Conservation (phyloP, 306 rosid species). For the Trifolium pratense region DNA sequence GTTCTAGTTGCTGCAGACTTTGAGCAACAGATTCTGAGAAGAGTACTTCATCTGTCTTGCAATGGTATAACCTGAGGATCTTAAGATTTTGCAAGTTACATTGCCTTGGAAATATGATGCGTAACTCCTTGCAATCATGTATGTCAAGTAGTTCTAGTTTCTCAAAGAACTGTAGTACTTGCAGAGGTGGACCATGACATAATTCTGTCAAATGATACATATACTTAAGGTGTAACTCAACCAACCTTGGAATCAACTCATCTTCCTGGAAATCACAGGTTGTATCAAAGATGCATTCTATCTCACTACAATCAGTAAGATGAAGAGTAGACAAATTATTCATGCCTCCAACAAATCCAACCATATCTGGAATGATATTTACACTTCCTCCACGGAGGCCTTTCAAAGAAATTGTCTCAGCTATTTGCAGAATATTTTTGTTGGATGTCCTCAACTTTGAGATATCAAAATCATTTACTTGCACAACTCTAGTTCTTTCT, state of each 20-base stretch:
- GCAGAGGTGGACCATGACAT: neutral
- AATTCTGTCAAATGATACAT: neutral
- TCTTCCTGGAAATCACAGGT: neutral
- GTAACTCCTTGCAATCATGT: rapidly evolving
- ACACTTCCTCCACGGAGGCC: neutral
- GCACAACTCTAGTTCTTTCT: neutral
- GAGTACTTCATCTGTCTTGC: neutral
- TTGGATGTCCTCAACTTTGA: neutral
- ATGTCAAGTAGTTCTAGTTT: neutral
- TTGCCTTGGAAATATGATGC: neutral
- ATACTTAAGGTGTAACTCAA: neutral
- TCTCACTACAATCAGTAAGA: neutral
- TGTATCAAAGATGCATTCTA: neutral
- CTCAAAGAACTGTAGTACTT: neutral
- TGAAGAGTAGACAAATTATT: neutral
- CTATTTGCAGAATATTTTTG: neutral
- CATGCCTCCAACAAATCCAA: neutral
- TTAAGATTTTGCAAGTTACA: conserved; percentile 28
- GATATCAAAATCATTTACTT: neutral
- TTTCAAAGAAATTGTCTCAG: neutral
- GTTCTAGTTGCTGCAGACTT: neutral
- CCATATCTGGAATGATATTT: neutral
- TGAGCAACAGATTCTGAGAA: conserved; percentile 3
- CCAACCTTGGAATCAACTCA: neutral
- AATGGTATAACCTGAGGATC: neutral